Conservation (phyloP, 2,329 filamentous ascomycete genomes). For the Blumeria hordei region DNA sequence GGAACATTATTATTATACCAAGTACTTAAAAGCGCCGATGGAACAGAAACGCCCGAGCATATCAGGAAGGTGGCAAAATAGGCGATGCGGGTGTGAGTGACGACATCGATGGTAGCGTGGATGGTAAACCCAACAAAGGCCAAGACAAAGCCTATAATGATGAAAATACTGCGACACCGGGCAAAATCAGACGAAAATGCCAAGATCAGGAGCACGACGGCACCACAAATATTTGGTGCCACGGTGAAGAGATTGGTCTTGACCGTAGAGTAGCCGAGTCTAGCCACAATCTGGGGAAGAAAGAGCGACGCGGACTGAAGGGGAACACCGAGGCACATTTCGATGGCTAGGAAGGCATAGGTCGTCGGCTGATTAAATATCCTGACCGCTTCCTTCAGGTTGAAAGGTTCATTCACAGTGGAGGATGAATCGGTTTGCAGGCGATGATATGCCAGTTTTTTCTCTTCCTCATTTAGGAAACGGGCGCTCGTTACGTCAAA, state of each 20-base stretch:
- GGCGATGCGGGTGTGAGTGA: conserved; percentile 25
- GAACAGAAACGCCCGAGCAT: conserved; percentile 22
- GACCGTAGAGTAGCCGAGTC: conserved; percentile 23
- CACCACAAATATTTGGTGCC: conserved; percentile 53
- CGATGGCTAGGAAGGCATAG: too few relatives aligned
- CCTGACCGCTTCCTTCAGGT: too few relatives aligned
- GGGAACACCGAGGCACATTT: too few relatives aligned
- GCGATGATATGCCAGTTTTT: conserved; percentile 15
- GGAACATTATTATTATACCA: conserved; percentile 41
- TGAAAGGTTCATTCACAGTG: too few relatives aligned
- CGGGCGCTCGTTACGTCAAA: conserved; percentile 51
- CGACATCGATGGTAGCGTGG: conserved; percentile 41
- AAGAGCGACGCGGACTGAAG: too few relatives aligned
- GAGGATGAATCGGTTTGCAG: too few relatives aligned
- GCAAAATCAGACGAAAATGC: conserved; percentile 43
- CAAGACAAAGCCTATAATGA: conserved; percentile 47
- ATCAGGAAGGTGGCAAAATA: conserved; percentile 48
- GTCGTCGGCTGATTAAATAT: too few relatives aligned
- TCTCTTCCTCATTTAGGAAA: conserved; percentile 50
- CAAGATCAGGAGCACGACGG: conserved; percentile 45
- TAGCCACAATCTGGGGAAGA: too few relatives aligned
- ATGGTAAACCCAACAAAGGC: conserved; percentile 61
- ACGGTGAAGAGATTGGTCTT: conserved; percentile 62
- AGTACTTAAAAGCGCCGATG: conserved; percentile 12
- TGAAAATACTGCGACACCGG: conserved; percentile 31